Evolutionary conservation across 306 rosid species (phyloP), one percentile per base, ranked within the genome.

Genomic region (Datisca glomerata): DNA sequence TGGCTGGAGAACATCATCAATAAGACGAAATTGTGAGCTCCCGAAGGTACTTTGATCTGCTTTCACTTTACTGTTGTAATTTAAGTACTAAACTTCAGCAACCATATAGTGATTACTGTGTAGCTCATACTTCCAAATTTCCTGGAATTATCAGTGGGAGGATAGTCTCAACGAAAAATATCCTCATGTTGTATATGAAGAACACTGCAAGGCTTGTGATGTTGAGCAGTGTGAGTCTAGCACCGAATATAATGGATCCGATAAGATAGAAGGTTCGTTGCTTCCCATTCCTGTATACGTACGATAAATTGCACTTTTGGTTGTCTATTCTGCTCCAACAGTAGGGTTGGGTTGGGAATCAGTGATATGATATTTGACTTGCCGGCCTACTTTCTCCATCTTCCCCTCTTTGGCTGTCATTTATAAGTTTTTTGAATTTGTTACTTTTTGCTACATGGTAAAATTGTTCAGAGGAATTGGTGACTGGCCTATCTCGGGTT

Each of bases 1-100:
- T 47, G 98, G 98, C 60, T 91, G 98, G 98, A 85, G 96, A 80
- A 91, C 98, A 51, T 75, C 98, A 33, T 64, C 69, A 41, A 91
- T 91, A 57, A 64, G 98, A 54, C 78, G 94, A 21, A 59, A 68
- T 31, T 59, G 51, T 47, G 98, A 91, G 50, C 84, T 85, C 56
- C 96, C 96, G 12, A 80, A 78, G 95, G 98, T 91, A 70, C 41
- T 37, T 27, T 55, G 42, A 10, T 44, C 18, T 55, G 29, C 67
- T 32, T 48, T 19, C 5, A 15, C 62, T 49, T 41, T 53, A 7
- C 43, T 2, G 29, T 36, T 25, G 53, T 62, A 40, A 41, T 36
- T 59, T 14, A 21, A 44, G 44, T 35, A 56, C 34, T 14, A 13
- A 37, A 57, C 49, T 47, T 24, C 24, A n/a, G n/a, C n/a, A n/a